Conservation (phyloP, 495 filamentous ascomycete genomes). For the Neurospora sp. region DNA sequence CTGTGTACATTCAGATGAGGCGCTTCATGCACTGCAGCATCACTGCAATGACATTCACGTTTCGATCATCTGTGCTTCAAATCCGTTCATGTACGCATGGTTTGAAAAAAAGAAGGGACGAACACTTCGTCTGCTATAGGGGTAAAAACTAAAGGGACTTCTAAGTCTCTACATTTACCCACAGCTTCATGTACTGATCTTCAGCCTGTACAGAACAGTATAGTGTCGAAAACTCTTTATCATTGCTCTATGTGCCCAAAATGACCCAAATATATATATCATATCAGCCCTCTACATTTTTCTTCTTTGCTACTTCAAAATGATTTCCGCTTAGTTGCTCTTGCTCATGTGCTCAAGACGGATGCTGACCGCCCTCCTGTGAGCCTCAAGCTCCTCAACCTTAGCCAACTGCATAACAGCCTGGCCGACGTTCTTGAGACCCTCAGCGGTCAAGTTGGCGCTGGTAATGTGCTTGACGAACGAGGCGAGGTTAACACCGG, state of each 20-base stretch:
- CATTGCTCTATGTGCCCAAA: not conserved
- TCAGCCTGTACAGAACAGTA: no score
- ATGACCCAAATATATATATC: not conserved
- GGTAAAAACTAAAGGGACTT: no score
- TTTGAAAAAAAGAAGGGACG: not conserved
- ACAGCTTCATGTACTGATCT: not conserved
- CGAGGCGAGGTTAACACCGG: constrained; percentile 87
- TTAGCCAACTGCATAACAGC: constrained; percentile 91
- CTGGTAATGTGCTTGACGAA: constrained; percentile 97
- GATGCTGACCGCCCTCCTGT: constrained; percentile 84
- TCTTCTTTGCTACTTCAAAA: not conserved
- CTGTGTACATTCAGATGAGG: no score
- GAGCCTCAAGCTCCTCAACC: constrained; percentile 91
- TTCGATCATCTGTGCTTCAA: no score
- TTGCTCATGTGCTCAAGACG: constrained; percentile 57
- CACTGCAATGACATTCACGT: no score
- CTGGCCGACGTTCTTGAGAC: constrained; percentile 67
- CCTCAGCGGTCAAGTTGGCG: constrained; percentile 77
- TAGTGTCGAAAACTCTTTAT: not conserved
- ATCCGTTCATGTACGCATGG: no score
- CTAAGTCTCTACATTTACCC: not conserved
- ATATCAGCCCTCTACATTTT: not conserved
- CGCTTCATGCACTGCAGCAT: no score
- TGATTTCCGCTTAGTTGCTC: not conserved
- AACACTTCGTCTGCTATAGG: not conserved